Base-by-base conservation (phyloP, 495 filamentous ascomycete genomes). In the Penicillium bovifimosum region DNA sequence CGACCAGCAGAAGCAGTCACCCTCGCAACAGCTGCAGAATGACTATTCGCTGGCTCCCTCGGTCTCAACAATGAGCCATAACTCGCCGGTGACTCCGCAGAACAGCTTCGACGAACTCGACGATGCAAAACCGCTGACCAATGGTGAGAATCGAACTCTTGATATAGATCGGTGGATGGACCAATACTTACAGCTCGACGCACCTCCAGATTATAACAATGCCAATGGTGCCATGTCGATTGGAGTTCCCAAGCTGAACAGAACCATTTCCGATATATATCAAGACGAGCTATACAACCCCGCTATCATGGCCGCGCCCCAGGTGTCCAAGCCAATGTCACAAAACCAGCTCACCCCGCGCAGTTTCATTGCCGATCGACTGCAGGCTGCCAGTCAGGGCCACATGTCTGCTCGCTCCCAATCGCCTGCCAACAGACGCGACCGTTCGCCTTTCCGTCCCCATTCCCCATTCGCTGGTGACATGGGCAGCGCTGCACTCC, bases 251-350 rank as follows among this genome's bases (percentile, higher is more conserved):
- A 95, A 93, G 67, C 77, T 96, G 53, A 83, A 87, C 46, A 80
- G 91, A 42, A 95, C 90, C 7, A 86, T 91, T 65, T 91, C 90
- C 8, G 91, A 96, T 62, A 78, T 87, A 27, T 90, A 86, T 60
- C 76, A 83, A 60, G 91, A 96, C 65, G 89, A 93, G 60, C 80
- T 96, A 1, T 96, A 86, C 78, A 88, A 84, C 55, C 84, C 88
- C 7, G 69, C 73, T 50, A 71, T 80, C 65, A 78, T 80, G 56
- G 73, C 81, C 31, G 70, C 81, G 27, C 48, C 73, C 39, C 80
- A 63, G 59, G 68, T 60, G 56, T 60, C 58, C 59, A 75, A 73
- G 62, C 68, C 59, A 39, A 62, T 71, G 63, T 51, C 66, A 67
- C 60, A 67, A 71, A 54, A 65, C 59, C 28, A 74, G 68, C 54